Base-by-base conservation (phyloP, 2,329 filamentous ascomycete species). In the Paraconiothyrium sp. region DNA sequence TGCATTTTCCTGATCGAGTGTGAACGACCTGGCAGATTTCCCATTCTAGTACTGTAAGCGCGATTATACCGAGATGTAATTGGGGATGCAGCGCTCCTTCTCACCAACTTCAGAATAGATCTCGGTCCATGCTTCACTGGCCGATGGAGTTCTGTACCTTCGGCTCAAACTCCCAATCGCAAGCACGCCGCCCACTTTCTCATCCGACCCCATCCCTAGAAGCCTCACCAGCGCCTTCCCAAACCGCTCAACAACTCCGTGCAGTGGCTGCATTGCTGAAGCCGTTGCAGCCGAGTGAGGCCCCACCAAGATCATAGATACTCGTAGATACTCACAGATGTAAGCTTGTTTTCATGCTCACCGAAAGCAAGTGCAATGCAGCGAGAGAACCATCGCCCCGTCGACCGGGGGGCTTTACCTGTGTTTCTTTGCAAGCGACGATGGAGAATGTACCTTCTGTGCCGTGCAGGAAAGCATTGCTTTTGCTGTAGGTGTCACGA, bases 391-490 rank as follows among this genome's bases (percentile, higher is more conserved):
- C 52, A 14, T 39, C 52, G 30, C 52, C 52, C 10, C 67, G 56
- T 22, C 65, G 60, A 20, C 67, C 67, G 37, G 62, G 57, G 0
- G 65, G 41, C 49, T 69, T 66, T 37, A 69, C 52, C 51, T 68
- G 55, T 8, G 22, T 50, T n/a, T 58, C 59, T 16, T 52, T 57
- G 16, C 59, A 47, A 11, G 35, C 46, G 14, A 61, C 22, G 22
- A 58, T 59, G 4, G 24, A 35, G 32, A 54, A 37, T 2, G 57
- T 54, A 3, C 57, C 57, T 7, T 55, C 52, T 20, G 54, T 49
- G 6, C n/a, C 22, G 14, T 48, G 39, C 16, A 9, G n/a, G 7
- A 41, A 6, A 20, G 9, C 14, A 20, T 4, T n/a, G 14, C 7
- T 20, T 20, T 7, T 3, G 16, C n/a, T 41, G 11, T 41, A 39